Base-by-base conservation (phyloP, 2,329 filamentous ascomycete genomes). In the Dactylellina leptospora region DNA sequence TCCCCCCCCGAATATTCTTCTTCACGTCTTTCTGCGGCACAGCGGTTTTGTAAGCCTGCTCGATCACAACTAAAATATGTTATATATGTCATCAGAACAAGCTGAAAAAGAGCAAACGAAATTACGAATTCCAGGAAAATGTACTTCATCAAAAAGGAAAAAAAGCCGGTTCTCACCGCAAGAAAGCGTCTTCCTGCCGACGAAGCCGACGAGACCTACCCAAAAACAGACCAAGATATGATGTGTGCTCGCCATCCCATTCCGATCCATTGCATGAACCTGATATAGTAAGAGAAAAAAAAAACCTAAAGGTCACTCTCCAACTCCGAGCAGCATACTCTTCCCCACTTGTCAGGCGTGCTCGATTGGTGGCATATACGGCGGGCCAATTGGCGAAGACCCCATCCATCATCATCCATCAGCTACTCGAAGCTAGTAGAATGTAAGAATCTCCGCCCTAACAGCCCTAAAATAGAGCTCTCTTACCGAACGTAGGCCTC, bases 401-500 rank as follows among this genome's bases (percentile, higher is more conserved):
- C 51, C 11, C 20, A 13, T 33, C n/a, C n/a, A n/a, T n/a, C n/a
- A n/a, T 8, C 6, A 8, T 8, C n/a, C n/a, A n/a, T n/a, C n/a
- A n/a, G n/a, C n/a, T n/a, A n/a, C n/a, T n/a, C n/a, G n/a, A 33
- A 33, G 30, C 30, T 33, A 33, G 30, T 6, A 33, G 30, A 13
- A 13, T 13, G 6, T 6, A 13, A 33, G 30, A 33, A 6, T 6
- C 45, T 44, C 38, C 38, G 27, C 30, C 44, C 20, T 36, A 38
- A 56, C 66, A 69, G 63, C 63, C 63, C 55, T 62, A 71, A 71
- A 71, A 71, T 71, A 63, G 66, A 71, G 66, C 66, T 71, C 66
- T 71, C 58, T 20, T 71, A 58, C 66, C 58, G 66, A 71, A 44
- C 27, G 42, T 48, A 51, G 53, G 51, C 51, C 54, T 38, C n/a